Evolutionary conservation across 345 rosid species (phyloP).

Genomic region (Arabis alpina): DNA sequence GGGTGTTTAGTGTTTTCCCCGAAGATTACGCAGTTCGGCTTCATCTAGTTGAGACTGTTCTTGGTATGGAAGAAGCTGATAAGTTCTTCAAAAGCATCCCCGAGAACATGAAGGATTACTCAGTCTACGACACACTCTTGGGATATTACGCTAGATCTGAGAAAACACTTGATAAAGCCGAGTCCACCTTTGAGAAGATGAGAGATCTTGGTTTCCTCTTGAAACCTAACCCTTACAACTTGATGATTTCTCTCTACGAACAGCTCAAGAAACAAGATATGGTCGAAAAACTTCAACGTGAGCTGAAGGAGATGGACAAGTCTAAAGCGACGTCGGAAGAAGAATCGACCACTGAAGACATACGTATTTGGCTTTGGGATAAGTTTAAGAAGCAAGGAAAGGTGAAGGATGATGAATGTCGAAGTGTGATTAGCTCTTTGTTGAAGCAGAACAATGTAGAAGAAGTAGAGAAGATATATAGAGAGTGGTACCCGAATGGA

Average conservation of each 20-base stretch:
- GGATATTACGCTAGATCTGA: neutral
- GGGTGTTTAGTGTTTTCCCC: neutral
- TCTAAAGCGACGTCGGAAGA: no score
- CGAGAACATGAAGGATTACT: neutral
- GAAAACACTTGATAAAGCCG: neutral
- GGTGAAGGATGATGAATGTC: neutral
- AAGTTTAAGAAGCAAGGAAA: no score
- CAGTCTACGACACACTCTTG: neutral
- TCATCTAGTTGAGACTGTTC: neutral
- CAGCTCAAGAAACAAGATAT: neutral
- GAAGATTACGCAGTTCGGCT: neutral
- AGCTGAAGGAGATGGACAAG: neutral
- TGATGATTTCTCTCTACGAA: neutral
- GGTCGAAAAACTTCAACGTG: neutral
- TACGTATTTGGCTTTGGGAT: constrained; percentile 3
- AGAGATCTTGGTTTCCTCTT: neutral
- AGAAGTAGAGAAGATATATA: neutral
- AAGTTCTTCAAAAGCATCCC: neutral
- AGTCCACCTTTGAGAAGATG: neutral
- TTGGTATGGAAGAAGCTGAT: neutral
- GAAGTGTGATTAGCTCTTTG: neutral
- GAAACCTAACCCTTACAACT: neutral
- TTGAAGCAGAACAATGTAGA: neutral
- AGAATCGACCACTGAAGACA: no score
- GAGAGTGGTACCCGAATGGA: neutral